Base-by-base conservation (phyloP, 148 eudicot species). In the Chenopodium berlandieri region DNA sequence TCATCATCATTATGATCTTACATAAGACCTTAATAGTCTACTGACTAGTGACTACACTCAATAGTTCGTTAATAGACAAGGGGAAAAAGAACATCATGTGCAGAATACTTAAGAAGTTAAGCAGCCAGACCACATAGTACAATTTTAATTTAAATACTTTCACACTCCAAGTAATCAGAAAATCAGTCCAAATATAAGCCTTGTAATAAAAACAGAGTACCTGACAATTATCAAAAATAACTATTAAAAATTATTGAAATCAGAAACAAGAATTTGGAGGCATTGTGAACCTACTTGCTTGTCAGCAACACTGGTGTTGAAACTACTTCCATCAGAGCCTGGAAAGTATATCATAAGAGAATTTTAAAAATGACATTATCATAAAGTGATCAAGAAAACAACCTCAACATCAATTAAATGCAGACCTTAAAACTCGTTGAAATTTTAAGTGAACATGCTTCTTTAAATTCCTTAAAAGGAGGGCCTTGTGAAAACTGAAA, bases 241-340 rank as follows among this genome's bases (percentile, higher is more conserved):
- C 7, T 34, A 40, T 40, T 25, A 58, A 37, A 9, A 6, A 31
- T 12, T 58, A 58, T 60, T 22, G 63, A 78, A 75, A 60, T 58
- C 58, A 25, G 10, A 63, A 75, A 44, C 13, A 47, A 60, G 23
- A 30, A 77, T 74, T 27, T 46, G 71, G 62, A 70, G 65, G 64
- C 70, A 75, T 66, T 75, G 10, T 16, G 73, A 74, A 85, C 90
- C 50, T 86, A 95, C 98, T 87, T 91, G 86, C 73, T 93, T 85
- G 86, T 85, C 98, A 78, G 95, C 94, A 32, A 95, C 98, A 60
- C 89, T 95, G 87, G 82, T 93, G 86, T 95, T 95, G 80, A 95
- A 95, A 83, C 98, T 95, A 88, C 89, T 89, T 82, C 82, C 84
- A 77, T 88, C 98, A 75, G 92, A 85, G 73, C 87, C 98, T 94